These are phyloP conservation scores for Coelastrella sp. DNA, from an alignment of 139 green algal genomes.

Conservation along the genomic window DNA sequence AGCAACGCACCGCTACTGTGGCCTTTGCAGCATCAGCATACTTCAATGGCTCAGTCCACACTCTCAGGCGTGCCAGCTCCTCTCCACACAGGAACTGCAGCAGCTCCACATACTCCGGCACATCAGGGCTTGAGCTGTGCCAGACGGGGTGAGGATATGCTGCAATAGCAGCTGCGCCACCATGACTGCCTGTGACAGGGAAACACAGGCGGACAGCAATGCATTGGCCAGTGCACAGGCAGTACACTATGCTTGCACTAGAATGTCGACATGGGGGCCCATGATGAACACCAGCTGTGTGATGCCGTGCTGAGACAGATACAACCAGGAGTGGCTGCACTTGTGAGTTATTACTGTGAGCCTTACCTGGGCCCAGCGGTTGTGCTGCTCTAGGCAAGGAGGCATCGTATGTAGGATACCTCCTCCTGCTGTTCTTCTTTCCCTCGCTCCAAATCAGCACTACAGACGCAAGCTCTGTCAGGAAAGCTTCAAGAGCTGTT, in stretches of 20 bases:
- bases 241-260: no score
- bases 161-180: conserved; percentile 1
- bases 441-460: not conserved
- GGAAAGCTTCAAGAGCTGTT: conserved; percentile 17
- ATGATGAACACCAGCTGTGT: no score
- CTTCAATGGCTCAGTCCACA: conserved; percentile 33
- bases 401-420: no score
- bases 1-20: not conserved
- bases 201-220: no score
- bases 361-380: no score
- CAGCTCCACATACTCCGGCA: conserved; percentile 9
- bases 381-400: no score
- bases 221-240: not conserved
- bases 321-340: no score
- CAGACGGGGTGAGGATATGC: conserved; percentile 34
- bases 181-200: not conserved
- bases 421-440: not conserved
- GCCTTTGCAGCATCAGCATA: conserved; percentile 7
- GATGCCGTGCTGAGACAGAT: no score
- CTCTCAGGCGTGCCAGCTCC: conserved; percentile 31
- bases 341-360: no score
- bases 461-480: conserved; percentile 4
- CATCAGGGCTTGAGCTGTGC: not conserved
- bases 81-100: conserved; percentile 26
- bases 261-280: no score